These are phyloP conservation scores for Boletus edulis DNA, from an alignment of 768 basidiomycete genomes.

Conservation along the genomic window DNA sequence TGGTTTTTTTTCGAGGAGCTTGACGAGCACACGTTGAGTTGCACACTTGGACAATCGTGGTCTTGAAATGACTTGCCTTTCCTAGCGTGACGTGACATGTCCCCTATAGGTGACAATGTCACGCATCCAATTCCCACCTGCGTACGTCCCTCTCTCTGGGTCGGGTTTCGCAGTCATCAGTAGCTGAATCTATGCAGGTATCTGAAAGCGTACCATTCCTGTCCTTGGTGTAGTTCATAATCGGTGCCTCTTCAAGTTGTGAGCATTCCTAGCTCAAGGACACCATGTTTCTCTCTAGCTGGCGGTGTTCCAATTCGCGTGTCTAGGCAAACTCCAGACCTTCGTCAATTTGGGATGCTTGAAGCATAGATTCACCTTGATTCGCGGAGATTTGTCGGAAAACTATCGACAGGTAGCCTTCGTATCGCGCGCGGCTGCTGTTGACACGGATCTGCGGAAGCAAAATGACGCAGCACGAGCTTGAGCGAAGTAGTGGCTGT, in stretches of 20 bases:
- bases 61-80: conserved; percentile 32
- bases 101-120: conserved; percentile 31
- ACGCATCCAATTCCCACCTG: conserved; percentile 13
- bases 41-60: conserved; percentile 25
- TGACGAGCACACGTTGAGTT: conserved; percentile 30
- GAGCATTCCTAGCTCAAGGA: not conserved
- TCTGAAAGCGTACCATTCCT: conserved; percentile 1
- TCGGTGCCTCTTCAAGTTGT: not conserved
- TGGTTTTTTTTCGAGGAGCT: conserved; percentile 15
- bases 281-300: not conserved
- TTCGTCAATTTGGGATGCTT: not conserved
- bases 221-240: not conserved
- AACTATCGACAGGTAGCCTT: not conserved
- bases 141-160: not conserved
- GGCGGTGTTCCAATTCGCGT: conserved; percentile 16
- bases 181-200: not conserved
- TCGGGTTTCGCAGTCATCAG: not conserved
- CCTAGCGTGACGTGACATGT: conserved; percentile 25
- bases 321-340: not conserved
- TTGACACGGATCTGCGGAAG: conserved; percentile 11
- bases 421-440: not conserved
- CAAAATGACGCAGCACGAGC: conserved; percentile 10
- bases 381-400: not conserved
- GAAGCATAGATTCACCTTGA: conserved; percentile 4
- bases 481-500: conserved; percentile 8